Conservation (phyloP, 768 basidiomycete genomes). For the Suillus fuscotomentosus region DNA sequence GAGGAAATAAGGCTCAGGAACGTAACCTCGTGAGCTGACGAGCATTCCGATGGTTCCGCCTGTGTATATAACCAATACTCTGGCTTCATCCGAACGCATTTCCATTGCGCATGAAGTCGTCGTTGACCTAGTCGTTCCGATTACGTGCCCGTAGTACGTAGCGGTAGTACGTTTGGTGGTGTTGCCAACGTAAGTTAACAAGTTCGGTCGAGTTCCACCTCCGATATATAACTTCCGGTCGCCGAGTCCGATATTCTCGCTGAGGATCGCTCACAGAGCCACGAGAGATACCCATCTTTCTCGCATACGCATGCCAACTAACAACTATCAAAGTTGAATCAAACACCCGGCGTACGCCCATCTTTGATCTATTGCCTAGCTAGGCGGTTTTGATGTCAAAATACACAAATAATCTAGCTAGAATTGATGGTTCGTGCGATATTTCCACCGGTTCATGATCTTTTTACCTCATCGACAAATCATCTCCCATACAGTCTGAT, state of each 20-base stretch:
- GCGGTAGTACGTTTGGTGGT: neutral
- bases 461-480: too few relatives aligned
- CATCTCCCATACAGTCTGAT: too few relatives aligned
- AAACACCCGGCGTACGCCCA: neutral
- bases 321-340: too few relatives aligned
- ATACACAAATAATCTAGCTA: too few relatives aligned
- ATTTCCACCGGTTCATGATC: too few relatives aligned
- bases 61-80: constrained; percentile 87
- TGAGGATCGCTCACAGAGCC: neutral
- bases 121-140: neutral
- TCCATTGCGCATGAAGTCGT: constrained; percentile 40
- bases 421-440: too few relatives aligned
- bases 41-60: constrained; percentile 92
- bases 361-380: too few relatives aligned
- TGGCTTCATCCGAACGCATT: constrained; percentile 59
- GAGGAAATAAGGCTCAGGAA: constrained; percentile 85
- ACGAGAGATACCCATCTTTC: neutral
- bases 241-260: neutral
- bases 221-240: too few relatives aligned
- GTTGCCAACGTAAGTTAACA: neutral
- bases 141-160: too few relatives aligned
- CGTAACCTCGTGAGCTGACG: constrained; percentile 70
- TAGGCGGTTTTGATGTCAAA: too few relatives aligned
- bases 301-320: neutral
- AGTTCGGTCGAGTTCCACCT: neutral